A percentile compares a stretch with the other conserved stretches of the same genome.
Conservation (phyloP, 2,329 filamentous ascomycete genomes). For the Paecilomyces niveus region DNA sequence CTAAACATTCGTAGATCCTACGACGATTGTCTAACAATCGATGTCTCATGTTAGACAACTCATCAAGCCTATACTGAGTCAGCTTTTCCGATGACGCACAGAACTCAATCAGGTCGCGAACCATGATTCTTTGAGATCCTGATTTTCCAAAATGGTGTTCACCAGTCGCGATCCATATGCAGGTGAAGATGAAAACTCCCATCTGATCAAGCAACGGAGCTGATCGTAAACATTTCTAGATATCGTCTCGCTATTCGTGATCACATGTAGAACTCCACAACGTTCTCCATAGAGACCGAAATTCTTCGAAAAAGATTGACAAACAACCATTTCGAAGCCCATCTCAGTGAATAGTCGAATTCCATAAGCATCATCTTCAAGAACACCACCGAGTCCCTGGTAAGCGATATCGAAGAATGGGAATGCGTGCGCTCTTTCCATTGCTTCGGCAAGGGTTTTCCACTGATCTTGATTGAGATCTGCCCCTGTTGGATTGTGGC, state of each 20-base stretch:
- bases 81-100: neutral
- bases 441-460: neutral
- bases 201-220: neutral
- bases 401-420: neutral
- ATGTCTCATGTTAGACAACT: neutral
- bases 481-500: neutral
- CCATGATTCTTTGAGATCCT: neutral
- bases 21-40: neutral
- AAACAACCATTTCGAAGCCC: neutral
- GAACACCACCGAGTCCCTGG: neutral
- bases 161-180: neutral
- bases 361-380: neutral
- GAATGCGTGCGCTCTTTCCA: neutral
- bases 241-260: conserved; percentile 29
- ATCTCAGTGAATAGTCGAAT: neutral
- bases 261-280: conserved; percentile 85
- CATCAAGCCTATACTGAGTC: neutral
- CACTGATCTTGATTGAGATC: neutral
- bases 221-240: neutral
- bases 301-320: conserved; percentile 17
- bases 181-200: neutral
- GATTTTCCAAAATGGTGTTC: neutral
- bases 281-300: conserved; percentile 86
- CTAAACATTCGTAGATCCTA: neutral
- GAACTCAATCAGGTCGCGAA: neutral